Evolutionary conservation across 2,329 filamentous ascomycete genomes (phyloP), one percentile per base, ranked within the genome.

Genomic region (Aspergillus intermedius): DNA sequence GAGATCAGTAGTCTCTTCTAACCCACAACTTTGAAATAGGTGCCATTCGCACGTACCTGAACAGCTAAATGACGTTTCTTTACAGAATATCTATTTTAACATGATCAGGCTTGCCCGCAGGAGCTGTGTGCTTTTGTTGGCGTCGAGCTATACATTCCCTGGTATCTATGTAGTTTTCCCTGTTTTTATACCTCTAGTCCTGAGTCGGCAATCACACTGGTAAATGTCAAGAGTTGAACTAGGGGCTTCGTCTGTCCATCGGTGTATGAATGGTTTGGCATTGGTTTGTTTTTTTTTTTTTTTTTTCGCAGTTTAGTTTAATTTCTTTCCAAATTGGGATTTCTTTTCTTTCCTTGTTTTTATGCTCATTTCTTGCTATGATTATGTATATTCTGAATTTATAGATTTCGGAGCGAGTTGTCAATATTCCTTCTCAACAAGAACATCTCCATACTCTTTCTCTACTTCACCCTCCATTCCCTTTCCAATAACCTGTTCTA

Each of bases 21-120:
- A 45, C 32, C 13, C 21, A 10, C 13, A n/a, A 19, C 23, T 15
- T 21, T 22, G 23, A 3, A 45, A 8, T 47, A 73, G 70, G 72
- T 50, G 74, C 74, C 52, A 75, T 76, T 53, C 70, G 73, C 51
- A 72, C 62, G 61, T 76, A 76, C 55, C 60, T 76, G 52, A 76
- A 75, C 64, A 72, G 67, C 61, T 76, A 68, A 62, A 64, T 52
- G 49, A 43, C 52, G 10, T 34, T 10, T 44, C 42, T 48, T 45
- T n/a, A 22, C 21, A 42, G 40, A 42, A 22, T 42, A 48, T 51
- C 32, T 49, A 54, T 48, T 51, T 17, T 37, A 19, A 37, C 17
- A 37, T 30, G 25, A 30, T 12, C 10, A 30, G 25, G 25, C 25
- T 30, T 49, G 47, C 53, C 57, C 57, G 50, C 58, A 54, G 46